These are phyloP conservation scores for Kluyveromyces aestuarii DNA, from an alignment of 805 yeast species.

Conservation along the genomic window DNA sequence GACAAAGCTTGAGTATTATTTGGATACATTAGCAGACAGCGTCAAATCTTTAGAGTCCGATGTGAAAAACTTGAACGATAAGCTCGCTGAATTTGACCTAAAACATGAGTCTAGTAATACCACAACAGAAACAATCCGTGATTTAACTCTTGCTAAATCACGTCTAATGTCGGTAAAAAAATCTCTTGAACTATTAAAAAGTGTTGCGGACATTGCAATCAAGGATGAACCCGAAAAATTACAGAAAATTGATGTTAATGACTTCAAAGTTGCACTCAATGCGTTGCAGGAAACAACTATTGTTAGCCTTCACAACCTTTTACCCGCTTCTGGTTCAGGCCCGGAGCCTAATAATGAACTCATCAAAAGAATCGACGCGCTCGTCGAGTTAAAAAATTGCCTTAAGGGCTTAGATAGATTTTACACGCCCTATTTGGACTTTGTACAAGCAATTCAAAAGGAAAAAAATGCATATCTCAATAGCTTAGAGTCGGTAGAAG, in stretches of 20 bases:
- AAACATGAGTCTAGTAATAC: conserved; percentile 11
- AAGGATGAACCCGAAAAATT: conserved; percentile 4
- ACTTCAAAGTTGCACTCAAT: conserved; percentile 32
- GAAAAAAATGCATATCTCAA: conserved; percentile 29
- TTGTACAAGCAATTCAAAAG: conserved; percentile 34
- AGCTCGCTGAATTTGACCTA: conserved; percentile 18
- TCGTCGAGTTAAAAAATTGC: conserved; percentile 41
- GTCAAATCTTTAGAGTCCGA: conserved; percentile 48
- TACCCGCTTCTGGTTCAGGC: conserved; percentile 17
- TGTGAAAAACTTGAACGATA: conserved; percentile 25
- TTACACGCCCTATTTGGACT: conserved; percentile 40
- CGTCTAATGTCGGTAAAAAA: conserved; percentile 39
- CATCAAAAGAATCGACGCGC: conserved; percentile 35
- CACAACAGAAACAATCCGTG: conserved; percentile 30
- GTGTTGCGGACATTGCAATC: conserved; percentile 28
- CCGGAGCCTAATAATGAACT: conserved; percentile 29
- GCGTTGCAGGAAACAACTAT: conserved; percentile 38
- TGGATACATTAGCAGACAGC: conserved; percentile 51
- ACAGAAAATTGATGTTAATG: conserved; percentile 25
- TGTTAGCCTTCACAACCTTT: conserved; percentile 29
- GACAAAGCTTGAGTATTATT: conserved; percentile 56
- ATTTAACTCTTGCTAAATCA: conserved; percentile 36
- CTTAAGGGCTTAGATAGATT: conserved; percentile 46
- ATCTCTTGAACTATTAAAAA: conserved; percentile 37
- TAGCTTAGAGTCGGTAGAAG: conserved; percentile 20